Conservation (phyloP, 1,284 basidiomycete genomes). For the Fistulina hepatica region DNA sequence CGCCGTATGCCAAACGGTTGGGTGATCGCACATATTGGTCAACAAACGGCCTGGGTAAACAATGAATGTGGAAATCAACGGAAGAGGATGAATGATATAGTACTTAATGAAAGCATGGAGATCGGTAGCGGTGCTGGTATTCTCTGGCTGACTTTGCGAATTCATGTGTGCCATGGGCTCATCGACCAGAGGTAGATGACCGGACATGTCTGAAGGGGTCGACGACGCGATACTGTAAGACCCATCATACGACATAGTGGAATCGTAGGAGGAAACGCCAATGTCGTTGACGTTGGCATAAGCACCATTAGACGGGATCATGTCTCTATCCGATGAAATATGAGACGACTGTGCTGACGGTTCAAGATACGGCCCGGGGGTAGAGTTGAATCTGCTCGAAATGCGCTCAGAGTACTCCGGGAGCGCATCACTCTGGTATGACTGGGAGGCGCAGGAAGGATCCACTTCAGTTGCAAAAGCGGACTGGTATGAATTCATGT, state of each 20-base stretch:
- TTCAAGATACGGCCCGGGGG: constrained; percentile 35
- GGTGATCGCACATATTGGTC: constrained; percentile 77
- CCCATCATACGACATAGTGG: constrained; percentile 41
- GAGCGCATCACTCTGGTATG: constrained; percentile 41
- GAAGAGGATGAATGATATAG: constrained; percentile 13
- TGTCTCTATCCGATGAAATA: too few relatives aligned
- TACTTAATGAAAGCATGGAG: constrained; percentile 73
- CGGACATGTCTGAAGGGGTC: constrained; percentile 36
- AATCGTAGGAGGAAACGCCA: constrained; percentile 46
- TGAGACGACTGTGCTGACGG: constrained; percentile 6
- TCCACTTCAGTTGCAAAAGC: constrained; percentile 52
- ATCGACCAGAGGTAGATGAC: constrained; percentile 50
- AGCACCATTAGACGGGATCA: too few relatives aligned
- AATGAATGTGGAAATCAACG: constrained; percentile 14
- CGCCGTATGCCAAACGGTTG: constrained; percentile 84
- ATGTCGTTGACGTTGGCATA: constrained; percentile 49
- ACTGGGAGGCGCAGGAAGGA: constrained; percentile 32
- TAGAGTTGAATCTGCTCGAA: constrained; percentile 26
- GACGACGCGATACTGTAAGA: constrained; percentile 40
- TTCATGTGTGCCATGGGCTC: constrained; percentile 55
- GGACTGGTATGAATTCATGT: constrained; percentile 42
- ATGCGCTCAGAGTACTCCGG: constrained; percentile 41
- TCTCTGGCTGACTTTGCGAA: constrained; percentile 33
- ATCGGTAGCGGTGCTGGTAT: constrained; percentile 54
- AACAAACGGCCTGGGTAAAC: constrained; percentile 49